phyloP scores from a whole-genome alignment of 2,329 filamentous ascomycete genomes.

The Sordariomycetes sp. region DNA sequence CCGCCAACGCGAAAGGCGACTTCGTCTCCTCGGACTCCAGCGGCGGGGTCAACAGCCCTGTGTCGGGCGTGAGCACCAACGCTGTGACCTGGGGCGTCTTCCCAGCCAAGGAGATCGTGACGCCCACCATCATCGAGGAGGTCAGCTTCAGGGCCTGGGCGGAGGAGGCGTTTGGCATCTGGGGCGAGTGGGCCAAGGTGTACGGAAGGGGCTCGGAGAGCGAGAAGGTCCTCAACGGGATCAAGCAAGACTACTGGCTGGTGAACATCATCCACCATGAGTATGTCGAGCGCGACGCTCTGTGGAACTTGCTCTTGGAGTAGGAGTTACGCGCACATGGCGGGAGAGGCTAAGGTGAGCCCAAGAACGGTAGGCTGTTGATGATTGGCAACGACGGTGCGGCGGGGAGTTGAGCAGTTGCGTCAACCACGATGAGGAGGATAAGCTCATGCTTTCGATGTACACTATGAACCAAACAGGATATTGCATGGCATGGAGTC shows the following conservation, averaged over 20 bases:
- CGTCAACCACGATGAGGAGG: too few species aligned
- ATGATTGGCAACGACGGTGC: too few species aligned
- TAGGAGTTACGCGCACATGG: too few species aligned
- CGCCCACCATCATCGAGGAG: constrained; percentile 92
- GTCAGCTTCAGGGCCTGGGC: constrained; percentile 90
- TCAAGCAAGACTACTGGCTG: constrained; percentile 69
- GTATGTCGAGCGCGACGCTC: constrained; percentile 58
- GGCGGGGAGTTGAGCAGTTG: too few species aligned
- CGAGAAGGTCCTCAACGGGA: constrained; percentile 58
- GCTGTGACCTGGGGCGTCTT: constrained; percentile 97
- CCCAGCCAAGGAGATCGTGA: constrained; percentile 89
- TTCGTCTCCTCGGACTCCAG: constrained; percentile 61
- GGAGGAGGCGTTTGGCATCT: constrained; percentile 94
- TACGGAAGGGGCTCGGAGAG: constrained; percentile 69
- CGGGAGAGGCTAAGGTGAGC: too few species aligned
- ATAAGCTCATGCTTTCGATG: too few species aligned
- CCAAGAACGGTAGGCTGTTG: too few species aligned
- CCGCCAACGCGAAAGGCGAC: constrained; percentile 67
- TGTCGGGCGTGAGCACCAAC: constrained; percentile 54
- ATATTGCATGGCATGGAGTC: too few species aligned
- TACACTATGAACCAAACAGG: too few species aligned
- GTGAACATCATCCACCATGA: constrained; percentile 86
- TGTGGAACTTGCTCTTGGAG: constrained; percentile 64
- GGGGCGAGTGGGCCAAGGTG: constrained; percentile 85
- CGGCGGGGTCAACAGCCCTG: constrained; percentile 17